phyloP scores from a whole-genome alignment of 352 stramenopile genomes.

The Phytophthora pseudosyringae region DNA sequence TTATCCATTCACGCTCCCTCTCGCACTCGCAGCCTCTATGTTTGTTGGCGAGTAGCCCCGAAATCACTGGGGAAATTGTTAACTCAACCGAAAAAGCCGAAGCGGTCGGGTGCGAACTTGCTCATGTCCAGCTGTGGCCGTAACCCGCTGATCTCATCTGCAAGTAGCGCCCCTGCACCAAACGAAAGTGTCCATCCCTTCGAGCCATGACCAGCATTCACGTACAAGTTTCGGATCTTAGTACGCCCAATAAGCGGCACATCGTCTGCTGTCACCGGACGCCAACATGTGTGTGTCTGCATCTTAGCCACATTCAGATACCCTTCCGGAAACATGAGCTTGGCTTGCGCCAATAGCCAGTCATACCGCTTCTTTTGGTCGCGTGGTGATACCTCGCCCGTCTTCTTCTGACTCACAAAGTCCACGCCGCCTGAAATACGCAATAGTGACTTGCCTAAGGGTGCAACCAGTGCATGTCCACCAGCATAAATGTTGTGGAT shows the following conservation, averaged over 20 bases:
- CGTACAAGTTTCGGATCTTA: constrained; percentile 81
- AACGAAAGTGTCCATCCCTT: constrained; percentile 90
- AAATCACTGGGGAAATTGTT: constrained; percentile 20
- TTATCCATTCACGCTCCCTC: constrained; percentile 12
- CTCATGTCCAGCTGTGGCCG: constrained; percentile 82
- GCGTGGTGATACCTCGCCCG: constrained; percentile 64
- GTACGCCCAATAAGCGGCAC: constrained; percentile 85
- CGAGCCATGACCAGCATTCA: constrained; percentile 86
- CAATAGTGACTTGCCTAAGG: constrained; percentile 65
- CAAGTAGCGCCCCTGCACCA: constrained; percentile 73
- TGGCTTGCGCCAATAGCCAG: constrained; percentile 78
- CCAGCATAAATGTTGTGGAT: constrained; percentile 87
- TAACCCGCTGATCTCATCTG: constrained; percentile 81
- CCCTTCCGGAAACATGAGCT: constrained; percentile 79
- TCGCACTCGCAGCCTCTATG: constrained; percentile 31
- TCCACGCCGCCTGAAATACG: constrained; percentile 85
- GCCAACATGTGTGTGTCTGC: constrained; percentile 84
- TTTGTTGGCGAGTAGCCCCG: constrained; percentile 15
- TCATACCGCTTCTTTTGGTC: constrained; percentile 83
- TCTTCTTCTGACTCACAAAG: constrained; percentile 63
- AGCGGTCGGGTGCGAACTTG: constrained; percentile 84
- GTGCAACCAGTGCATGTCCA: constrained; percentile 77
- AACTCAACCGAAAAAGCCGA: constrained; percentile 71
- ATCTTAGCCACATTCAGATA: constrained; percentile 84
- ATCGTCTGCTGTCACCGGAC: constrained; percentile 83